Conservation (phyloP, 2,329 filamentous ascomycete genomes). For the Leptosphaerulina australis region DNA sequence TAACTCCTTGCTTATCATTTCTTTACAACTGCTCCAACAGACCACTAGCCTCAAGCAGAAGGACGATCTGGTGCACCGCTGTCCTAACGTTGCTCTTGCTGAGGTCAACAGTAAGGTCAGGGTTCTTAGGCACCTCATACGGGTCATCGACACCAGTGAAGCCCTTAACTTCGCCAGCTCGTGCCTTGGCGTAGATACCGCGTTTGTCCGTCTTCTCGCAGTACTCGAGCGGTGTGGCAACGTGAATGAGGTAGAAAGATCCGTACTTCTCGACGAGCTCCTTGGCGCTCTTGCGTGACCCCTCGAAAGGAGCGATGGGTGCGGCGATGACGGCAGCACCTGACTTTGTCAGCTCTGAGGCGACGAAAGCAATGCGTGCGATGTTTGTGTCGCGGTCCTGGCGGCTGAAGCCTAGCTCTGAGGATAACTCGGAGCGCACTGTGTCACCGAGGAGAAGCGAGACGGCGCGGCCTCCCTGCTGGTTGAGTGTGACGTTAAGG, state of each 20-base stretch:
- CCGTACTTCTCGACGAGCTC: constrained; percentile 88
- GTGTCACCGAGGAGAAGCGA: constrained; percentile 95
- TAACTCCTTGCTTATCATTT: neutral
- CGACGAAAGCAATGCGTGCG: constrained; percentile 93
- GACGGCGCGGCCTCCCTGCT: constrained; percentile 93
- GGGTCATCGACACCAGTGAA: constrained; percentile 99
- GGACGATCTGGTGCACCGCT: constrained; percentile 94
- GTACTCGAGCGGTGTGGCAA: constrained; percentile 89
- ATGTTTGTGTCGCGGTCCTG: constrained; percentile 96
- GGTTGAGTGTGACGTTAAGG: constrained; percentile 95
- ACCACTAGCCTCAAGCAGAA: constrained; percentile 87
- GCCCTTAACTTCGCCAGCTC: constrained; percentile 90
- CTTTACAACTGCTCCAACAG: constrained; percentile 68
- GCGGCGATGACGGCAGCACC: constrained; percentile 95
- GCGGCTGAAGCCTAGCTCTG: constrained; percentile 92
- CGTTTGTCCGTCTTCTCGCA: constrained; percentile 94
- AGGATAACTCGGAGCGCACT: constrained; percentile 88
- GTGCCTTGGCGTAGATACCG: constrained; percentile 84
- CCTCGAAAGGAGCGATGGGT: constrained; percentile 91
- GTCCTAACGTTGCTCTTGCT: constrained; percentile 88
- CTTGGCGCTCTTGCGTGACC: constrained; percentile 74
- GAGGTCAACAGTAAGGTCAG: constrained; percentile 82
- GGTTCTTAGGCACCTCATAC: constrained; percentile 82
- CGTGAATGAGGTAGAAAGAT: constrained; percentile 93
- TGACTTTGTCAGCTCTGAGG: constrained; percentile 89